Evolutionary conservation across 176 grass and related monocot genomes (phyloP), one percentile per base, ranked within the genome.

Genomic region (Themeda triandra): DNA sequence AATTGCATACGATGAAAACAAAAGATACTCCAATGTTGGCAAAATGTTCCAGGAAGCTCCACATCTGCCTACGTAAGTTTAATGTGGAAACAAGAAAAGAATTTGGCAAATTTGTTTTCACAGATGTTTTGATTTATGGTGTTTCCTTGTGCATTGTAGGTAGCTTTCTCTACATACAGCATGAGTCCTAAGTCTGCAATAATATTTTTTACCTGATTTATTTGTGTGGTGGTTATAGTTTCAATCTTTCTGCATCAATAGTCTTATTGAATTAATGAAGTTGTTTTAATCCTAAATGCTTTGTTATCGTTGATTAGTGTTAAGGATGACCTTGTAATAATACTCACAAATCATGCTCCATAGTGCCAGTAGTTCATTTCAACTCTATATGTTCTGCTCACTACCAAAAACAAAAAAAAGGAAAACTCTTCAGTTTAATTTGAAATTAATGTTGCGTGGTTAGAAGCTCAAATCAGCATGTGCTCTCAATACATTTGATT

Each of bases 11-110:
- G 93, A 92, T 29, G 85, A 88, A 74, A 85, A 83, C 40, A 80
- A 75, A 83, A 88, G 66, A 64, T 83, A 95, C 62, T 84, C 93
- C 66, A 98, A 98, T 87, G 71, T 98, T 48, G 92, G 96, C 15
- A 98, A 90, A 76, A 39, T 98, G 6, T 95, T 95, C 49, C 82
- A 95, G 63, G 85, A 85, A 53, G 63, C 77, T 45, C 74, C 73
- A 79, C 84, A 81, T 59, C 76, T 94, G 4, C 86, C 84, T 54
- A 84, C 63, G 92, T 94, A 89, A 94, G 94, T 90, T 76, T 66
- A 77, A 48, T 14, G n/a, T 42, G 37, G 49, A 67, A 19, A 53
- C 85, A n/a, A 14, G 44, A 41, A 60, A 87, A 69, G 37, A 54
- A 27, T 69, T 42, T 87, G 39, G 23, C 19, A 2, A 27, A 81